Percentiles rank a stretch among this genome's conserved stretches.
These are phyloP conservation scores for Alnus glutinosa DNA, from an alignment of 306 rosid species.

Conservation along the genomic window DNA sequence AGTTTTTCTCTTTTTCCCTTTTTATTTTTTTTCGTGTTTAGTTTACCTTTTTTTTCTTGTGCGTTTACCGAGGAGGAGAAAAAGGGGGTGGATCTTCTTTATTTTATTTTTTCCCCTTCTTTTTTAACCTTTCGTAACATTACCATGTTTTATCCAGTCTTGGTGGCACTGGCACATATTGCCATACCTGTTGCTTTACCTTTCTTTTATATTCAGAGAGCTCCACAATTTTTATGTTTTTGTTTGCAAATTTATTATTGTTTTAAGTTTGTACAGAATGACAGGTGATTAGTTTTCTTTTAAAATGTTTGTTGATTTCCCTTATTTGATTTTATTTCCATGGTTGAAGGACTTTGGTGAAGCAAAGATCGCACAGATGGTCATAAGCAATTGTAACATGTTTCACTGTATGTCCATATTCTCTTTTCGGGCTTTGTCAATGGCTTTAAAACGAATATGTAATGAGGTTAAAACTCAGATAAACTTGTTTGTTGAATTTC, in stretches of 20 bases:
- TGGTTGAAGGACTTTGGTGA: conserved; percentile 12
- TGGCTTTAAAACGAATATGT: neutral
- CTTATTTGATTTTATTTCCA: neutral
- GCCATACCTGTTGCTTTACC: neutral
- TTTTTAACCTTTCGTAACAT: neutral
- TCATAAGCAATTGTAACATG: neutral
- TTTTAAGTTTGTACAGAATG: neutral
- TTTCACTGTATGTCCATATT: conserved; percentile 1
- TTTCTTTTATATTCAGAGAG: neutral
- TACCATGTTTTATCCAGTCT: neutral
- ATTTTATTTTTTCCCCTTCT: neutral
- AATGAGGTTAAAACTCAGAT: neutral
- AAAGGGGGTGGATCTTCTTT: neutral
- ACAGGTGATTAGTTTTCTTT: neutral
- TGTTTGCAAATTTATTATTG: neutral
- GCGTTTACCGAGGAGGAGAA: neutral
- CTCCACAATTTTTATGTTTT: neutral
- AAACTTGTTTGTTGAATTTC: neutral
- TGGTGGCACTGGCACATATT: neutral
- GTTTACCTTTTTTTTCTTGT: neutral
- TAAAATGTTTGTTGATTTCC: neutral
- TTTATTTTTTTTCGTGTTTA: neutral
- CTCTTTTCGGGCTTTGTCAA: neutral
- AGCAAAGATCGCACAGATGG: neutral
- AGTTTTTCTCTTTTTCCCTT: neutral